A percentile compares a stretch with the other conserved stretches of the same genome.
Conservation (phyloP, 2,329 filamentous ascomycete species). For the Verticillium zaregamsianum region DNA sequence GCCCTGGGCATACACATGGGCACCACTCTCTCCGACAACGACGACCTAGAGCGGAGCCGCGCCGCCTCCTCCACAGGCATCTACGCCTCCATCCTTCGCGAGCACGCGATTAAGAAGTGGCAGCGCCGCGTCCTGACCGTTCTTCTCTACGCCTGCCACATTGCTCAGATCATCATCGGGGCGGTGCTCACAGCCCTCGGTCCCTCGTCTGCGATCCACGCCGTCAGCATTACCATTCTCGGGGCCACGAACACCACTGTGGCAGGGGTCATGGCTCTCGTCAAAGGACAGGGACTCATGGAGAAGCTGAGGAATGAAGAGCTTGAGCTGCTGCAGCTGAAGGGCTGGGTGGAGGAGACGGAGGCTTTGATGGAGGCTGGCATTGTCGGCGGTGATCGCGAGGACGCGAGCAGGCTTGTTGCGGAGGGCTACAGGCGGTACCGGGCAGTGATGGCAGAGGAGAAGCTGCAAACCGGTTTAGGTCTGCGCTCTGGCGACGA, state of each 20-base stretch:
- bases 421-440: slow-evolving; percentile 38
- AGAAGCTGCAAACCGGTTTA: slow-evolving; percentile 29
- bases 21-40: slow-evolving; percentile 13
- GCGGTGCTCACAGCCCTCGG: slow-evolving; percentile 43
- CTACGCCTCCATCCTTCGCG: slow-evolving; percentile 32
- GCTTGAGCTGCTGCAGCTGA: slow-evolving; percentile 39
- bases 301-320: slow-evolving; percentile 41
- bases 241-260: slow-evolving; percentile 60
- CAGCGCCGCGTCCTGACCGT: slow-evolving; percentile 28
- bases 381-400: slow-evolving; percentile 34
- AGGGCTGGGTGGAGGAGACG: slow-evolving; percentile 52
- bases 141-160: slow-evolving; percentile 37
- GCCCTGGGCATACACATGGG: slow-evolving; percentile 38
- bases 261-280: slow-evolving; percentile 55
- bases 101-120: slow-evolving; percentile 23
- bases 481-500: not conserved
- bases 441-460: slow-evolving; percentile 36
- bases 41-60: slow-evolving; percentile 28
- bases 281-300: slow-evolving; percentile 47
- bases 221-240: slow-evolving; percentile 49
- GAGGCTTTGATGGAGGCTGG: slow-evolving; percentile 39
- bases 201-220: slow-evolving; percentile 40
- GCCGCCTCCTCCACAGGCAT: slow-evolving; percentile 29
- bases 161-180: slow-evolving; percentile 42
- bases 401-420: slow-evolving; percentile 37